Evolutionary conservation across 305 asterid genomes (phyloP), one percentile per base, ranked within the genome.

Genomic region (Plantago rigida): DNA sequence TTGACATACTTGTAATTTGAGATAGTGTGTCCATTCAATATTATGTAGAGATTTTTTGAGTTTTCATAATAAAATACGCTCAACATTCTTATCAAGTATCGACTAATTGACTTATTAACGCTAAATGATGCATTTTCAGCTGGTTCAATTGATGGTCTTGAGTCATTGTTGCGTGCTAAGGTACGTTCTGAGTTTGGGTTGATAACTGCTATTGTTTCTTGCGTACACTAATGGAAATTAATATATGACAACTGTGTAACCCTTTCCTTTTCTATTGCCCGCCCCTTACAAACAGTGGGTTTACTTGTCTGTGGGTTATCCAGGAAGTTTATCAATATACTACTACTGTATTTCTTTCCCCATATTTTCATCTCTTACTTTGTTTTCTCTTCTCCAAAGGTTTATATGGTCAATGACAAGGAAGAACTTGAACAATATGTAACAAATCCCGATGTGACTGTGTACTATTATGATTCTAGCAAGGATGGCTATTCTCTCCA

Each of bases 81-180:
- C 41, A 51, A 51, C 59, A 68, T 47, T 71, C 60, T 63, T 49
- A 36, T 57, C 51, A 8, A 31, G 2, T 4, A 31, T 57, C 51
- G 39, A 31, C 39, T 4, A 31, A 31, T 3, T 8, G 57, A 59
- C 54, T 71, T 42, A 42, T 10, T 59, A 49, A 36, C 59, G 63
- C 34, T 71, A 34, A 42, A 52, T 54, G 24, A 59, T 76, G 48
- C 66, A 63, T 50, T 80, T 75, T 75, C 86, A 92, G 99, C 85
- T 77, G 87, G 89, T 71, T 83, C 97, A 57, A 72, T 92, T 82
- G 86, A 80, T 63, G 86, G 96, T 71, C 96, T 89, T 42, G 96
- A 92, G 81, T 69, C 81, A 31, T 66, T 89, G 81, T 68, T 92
- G 73, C 97, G 81, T 51, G 89, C 97, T 53, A 92, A 85, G 97